Conservation (phyloP, 2,329 filamentous ascomycete species). For the Aspergillus luchuensis region DNA sequence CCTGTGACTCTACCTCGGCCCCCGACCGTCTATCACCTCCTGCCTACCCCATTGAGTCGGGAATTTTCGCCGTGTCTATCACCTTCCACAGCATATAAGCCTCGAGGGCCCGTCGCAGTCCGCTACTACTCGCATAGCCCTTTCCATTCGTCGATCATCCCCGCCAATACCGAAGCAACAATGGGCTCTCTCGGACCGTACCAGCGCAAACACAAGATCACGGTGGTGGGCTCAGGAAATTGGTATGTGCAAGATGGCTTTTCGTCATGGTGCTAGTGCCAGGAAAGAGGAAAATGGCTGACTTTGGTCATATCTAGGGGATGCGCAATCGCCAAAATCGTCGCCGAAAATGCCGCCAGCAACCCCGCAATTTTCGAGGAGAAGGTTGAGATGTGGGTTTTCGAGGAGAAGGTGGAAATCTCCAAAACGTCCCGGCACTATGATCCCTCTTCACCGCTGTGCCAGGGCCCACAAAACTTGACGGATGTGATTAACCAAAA, state of each 20-base stretch:
- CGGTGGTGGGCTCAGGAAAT: slow-evolving; percentile 92
- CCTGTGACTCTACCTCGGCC: slow-evolving; percentile 33
- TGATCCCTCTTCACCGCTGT: slow-evolving; percentile 74
- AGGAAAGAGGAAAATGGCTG: no score
- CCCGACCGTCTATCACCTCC: slow-evolving; percentile 26
- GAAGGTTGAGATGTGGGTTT: slow-evolving; percentile 98
- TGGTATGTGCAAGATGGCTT: slow-evolving; percentile 61
- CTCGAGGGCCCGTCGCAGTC: slow-evolving; percentile 10
- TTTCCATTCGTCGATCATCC: slow-evolving; percentile 14
- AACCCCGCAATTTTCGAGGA: slow-evolving; percentile 81
- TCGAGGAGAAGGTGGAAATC: slow-evolving; percentile 83
- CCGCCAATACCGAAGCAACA: slow-evolving; percentile 17
- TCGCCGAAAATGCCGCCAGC: slow-evolving; percentile 84
- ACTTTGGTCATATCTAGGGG: slow-evolving; percentile 69
- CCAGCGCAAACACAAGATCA: slow-evolving; percentile 50
- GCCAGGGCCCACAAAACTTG: slow-evolving; percentile 76
- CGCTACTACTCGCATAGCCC: slow-evolving; percentile 16
- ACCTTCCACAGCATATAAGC: slow-evolving; percentile 24
- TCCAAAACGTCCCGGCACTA: slow-evolving; percentile 73
- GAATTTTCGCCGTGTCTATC: slow-evolving; percentile 18
- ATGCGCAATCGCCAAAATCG: slow-evolving; percentile 94
- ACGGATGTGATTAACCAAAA: slow-evolving; percentile 85
- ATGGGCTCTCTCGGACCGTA: slow-evolving; percentile 38
- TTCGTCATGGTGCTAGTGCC: no score
- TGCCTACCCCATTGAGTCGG: slow-evolving; percentile 18